These are phyloP conservation scores for Gonapodya prolifera DNA, from an alignment of 192 early-diverging fungal species.

Conservation along the genomic window DNA sequence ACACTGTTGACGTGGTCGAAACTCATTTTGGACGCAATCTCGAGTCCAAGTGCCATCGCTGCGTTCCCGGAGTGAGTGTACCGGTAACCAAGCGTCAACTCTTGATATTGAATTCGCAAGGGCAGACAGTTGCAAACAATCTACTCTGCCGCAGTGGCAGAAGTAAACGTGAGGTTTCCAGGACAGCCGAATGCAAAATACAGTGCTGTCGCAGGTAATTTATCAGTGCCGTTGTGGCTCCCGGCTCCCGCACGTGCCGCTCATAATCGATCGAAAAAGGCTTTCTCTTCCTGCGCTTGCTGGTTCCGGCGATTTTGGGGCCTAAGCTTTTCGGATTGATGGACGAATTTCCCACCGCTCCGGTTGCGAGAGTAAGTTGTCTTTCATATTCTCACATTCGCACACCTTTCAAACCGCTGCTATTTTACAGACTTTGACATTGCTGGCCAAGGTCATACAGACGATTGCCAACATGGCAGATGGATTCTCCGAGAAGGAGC, in stretches of 20 bases:
- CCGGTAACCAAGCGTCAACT: not conserved
- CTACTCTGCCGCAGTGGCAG: not conserved
- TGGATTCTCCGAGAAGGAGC: not conserved
- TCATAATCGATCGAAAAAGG: conserved; percentile 30
- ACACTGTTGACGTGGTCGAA: not conserved
- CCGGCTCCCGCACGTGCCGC: conserved; percentile 1
- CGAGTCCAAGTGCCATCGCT: not conserved
- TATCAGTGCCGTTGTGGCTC: not conserved
- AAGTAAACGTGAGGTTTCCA: not conserved
- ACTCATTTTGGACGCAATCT: not conserved
- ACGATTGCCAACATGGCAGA: conserved; percentile 53
- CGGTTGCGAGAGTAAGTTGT: not conserved
- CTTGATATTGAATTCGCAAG: not conserved
- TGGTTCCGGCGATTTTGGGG: conserved; percentile 60
- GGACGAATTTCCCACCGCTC: conserved; percentile 12
- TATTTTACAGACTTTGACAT: conserved; percentile 43
- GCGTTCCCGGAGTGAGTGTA: not conserved
- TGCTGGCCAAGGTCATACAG: conserved; percentile 62
- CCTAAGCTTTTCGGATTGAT: conserved; percentile 61
- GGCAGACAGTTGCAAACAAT: not conserved
- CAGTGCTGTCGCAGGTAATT: not conserved
- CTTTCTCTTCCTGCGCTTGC: conserved; percentile 55
- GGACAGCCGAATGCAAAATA: not conserved
- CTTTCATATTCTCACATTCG: not conserved
- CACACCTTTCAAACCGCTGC: not conserved